These are phyloP conservation scores for Suhomyces bolitotheri DNA, from an alignment of 1,139 yeast species.

Conservation along the genomic window DNA sequence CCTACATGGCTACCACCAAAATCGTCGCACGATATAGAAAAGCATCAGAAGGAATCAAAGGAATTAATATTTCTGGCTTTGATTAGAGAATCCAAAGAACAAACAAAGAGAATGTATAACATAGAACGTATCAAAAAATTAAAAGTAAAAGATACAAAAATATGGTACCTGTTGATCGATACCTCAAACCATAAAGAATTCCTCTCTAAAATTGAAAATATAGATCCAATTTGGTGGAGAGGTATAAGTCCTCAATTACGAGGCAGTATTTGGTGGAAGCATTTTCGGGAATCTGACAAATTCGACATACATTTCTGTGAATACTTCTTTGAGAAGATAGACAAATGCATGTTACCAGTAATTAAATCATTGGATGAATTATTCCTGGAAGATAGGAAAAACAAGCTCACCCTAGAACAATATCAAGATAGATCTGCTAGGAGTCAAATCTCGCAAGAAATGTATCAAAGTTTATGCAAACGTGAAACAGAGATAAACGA, in stretches of 20 bases:
- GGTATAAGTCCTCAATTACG: slow-evolving; percentile 57
- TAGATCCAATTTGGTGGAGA: slow-evolving; percentile 65
- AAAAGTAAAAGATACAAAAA: slow-evolving; percentile 33
- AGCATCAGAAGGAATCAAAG: slow-evolving; percentile 59
- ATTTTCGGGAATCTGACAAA: slow-evolving; percentile 30
- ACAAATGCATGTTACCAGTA: slow-evolving; percentile 6
- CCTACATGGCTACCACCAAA: slow-evolving; percentile 74
- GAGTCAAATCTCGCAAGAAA: not conserved
- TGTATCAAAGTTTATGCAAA: not conserved
- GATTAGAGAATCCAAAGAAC: slow-evolving; percentile 37
- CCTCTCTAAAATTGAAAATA: slow-evolving; percentile 25
- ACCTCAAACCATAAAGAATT: slow-evolving; percentile 21
- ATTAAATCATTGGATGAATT: slow-evolving; percentile 7
- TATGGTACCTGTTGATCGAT: slow-evolving; percentile 47
- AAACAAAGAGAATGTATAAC: slow-evolving; percentile 28
- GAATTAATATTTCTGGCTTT: slow-evolving; percentile 51
- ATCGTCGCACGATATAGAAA: slow-evolving; percentile 49
- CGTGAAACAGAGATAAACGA: slow-evolving; percentile 2
- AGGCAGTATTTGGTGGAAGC: slow-evolving; percentile 50
- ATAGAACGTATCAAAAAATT: slow-evolving; percentile 29
- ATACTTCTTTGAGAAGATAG: slow-evolving; percentile 20
- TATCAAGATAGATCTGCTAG: slow-evolving; percentile 1
- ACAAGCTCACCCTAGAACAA: slow-evolving; percentile 5
- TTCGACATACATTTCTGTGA: slow-evolving; percentile 21
- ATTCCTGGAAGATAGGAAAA: slow-evolving; percentile 7